Evolutionary conservation across 306 rosid genomes (phyloP), one percentile per base, ranked within the genome.

Genomic region (Ammopiptanthus mongolicus): DNA sequence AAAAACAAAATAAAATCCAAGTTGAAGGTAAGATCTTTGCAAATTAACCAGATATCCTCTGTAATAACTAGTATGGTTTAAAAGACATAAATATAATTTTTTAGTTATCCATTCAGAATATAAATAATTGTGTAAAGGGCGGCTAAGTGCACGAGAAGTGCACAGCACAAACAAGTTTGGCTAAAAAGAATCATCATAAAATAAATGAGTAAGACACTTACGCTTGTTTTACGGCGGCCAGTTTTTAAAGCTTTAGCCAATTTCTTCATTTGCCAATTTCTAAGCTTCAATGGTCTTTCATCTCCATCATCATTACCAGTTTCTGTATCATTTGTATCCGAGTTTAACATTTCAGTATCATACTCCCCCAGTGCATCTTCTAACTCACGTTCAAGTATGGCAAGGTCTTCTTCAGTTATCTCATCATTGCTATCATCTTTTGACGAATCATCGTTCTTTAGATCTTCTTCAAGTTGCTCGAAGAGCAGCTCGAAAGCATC

Each of bases 191-290:
- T 15, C n/a, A n/a, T 23, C 73, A 14, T 4, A 73, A 13, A 69
- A 18, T 12, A 31, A 19, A 25, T 50, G 59, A 25, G 15, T 2
- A 31, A 71, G 60, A 75, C 42, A 61, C 97, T 56, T 85, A 92
- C 97, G 52, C 90, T 89, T 22, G 88, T 85, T 90, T 92, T 92
- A 1, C 97, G 95, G 53, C 97, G 92, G 53, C 99, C 99, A 41
- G 57, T 62, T 87, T 86, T 95, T 18, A 95, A 82, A 65, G 91
- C 99, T 33, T 66, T 71, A 14, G 99, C 99, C 83, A 95, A 78
- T 82, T 87, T 84, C 84, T 89, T 81, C 25, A 88, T 67, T 73
- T 94, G 98, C 97, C 98, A 91, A 72, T 81, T 90, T 87, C 81
- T 86, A 56, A 94, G 95, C 73, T 86, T 84, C 73, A 75, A 70